Evolutionary conservation across 495 filamentous ascomycete species (phyloP), one percentile per base, ranked within the genome.

Genomic region (Polyplosphaeria fusca): DNA sequence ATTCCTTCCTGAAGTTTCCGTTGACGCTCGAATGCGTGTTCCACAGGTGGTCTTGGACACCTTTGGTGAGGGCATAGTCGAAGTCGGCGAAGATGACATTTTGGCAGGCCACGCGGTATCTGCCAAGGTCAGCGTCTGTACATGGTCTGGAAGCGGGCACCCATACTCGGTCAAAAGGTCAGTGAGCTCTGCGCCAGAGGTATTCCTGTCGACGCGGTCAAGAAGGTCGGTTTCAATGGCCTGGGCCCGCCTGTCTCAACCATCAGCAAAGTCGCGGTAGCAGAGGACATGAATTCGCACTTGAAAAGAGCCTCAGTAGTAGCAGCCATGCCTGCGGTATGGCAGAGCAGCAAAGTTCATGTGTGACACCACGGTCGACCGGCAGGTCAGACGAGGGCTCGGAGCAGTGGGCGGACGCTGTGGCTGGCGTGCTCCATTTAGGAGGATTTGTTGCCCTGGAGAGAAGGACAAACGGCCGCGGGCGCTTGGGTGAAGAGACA

Each of bases 21-120:
- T 94, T 93, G 58, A 94, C 81, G 55, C 82, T 80, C 58, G 78
- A 75, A 68, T 96, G 92, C 22, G 81, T 79, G 54, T 84, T 78
- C 92, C 92, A 97, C 22, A 97, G 79, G 47, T 74, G 76, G 35
- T 71, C 65, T 69, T 95, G 91, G 26, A 86, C 79, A 53, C 82
- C 74, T 38, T 78, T 74, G 47, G 75, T 69, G 39, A 76, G 73
- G 18, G 88, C 86, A 70, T 82, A 79, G 54, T 86, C 80, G 63
- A 91, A 83, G 67, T 95, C 86, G 65, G 76, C 66, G 63, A 91
- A 84, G 45, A 95, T 82, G 26, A 84, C 78, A 59, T 79, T 78
- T 64, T 89, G 80, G 65, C 86, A 91, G 52, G 77, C 75, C 24
- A 78, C 68, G 55, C 88, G 87, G 69, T 85, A 86, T 55, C 87